Evolutionary conservation across 129 eudicot species (phyloP), one percentile per base, ranked within the genome.

Genomic region (Helianthus tuberosus): DNA sequence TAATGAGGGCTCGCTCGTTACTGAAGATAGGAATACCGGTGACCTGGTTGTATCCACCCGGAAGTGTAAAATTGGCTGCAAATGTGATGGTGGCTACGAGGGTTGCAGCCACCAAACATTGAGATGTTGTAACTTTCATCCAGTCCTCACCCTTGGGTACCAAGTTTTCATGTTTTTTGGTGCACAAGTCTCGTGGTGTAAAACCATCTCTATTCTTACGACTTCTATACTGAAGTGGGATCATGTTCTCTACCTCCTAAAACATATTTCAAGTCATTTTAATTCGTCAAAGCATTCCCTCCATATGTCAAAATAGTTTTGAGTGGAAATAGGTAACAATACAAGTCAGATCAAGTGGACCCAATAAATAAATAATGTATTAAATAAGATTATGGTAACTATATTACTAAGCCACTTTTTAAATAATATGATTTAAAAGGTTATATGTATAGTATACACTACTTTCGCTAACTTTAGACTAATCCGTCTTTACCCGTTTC

Each of bases 101-200:
- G n/a, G 71, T 66, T 4, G 53, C 71, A 43, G 17, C 71, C 54
- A 66, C 53, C 71, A 66, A 43, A 43, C 53, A 66, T 2, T 66
- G 66, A 75, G 83, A 73, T 35, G 83, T 59, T 12, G 78, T 79
- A 15, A 57, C 53, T 25, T 66, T 66, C 71, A 66, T 66, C 54
- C 54, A 66, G 4, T 10, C 6, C 36, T 66, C 71, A 1, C 71
- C 71, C 3, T 44, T 44, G 1, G 13, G 7, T 7, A 66, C 71
- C 4, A 66, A 27, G 0, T 43, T 1, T 16, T 1, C 16, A 17
- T 66, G 71, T 0, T 10, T 64, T 32, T 41, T 38, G 3, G 69
- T 38, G 50, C 39, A 64, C 39, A 64, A 5, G 29, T 64, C 69
- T 4, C 17, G 71, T 11, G 71, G 55, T 43, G 17, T 47, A 0